These are phyloP conservation scores for Salvia splendens DNA, from an alignment of 257 asterid species.

Conservation along the genomic window DNA sequence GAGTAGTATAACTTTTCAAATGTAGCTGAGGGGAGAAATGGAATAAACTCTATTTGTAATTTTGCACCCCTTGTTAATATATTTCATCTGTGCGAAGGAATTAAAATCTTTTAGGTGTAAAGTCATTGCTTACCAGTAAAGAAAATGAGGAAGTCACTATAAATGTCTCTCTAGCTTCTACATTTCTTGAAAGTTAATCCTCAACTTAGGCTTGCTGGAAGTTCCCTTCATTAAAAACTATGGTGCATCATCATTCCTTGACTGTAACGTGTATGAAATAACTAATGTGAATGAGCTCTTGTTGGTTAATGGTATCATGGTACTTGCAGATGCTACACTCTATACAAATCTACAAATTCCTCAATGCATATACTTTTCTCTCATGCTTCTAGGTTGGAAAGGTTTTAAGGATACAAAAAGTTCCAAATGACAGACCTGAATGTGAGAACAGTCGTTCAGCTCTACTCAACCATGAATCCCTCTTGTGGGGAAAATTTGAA, in stretches of 20 bases:
- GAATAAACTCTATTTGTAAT: neutral
- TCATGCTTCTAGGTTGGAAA: constrained; percentile 66
- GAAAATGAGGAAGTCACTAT: constrained; percentile 17
- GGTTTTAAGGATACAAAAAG: constrained; percentile 77
- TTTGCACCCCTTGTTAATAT: neutral
- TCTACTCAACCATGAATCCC: constrained; percentile 56
- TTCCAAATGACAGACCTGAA: constrained; percentile 52
- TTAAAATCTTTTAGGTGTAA: constrained; percentile 22
- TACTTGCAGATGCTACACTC: constrained; percentile 15
- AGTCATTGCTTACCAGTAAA: constrained; percentile 4
- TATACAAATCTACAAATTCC: constrained; percentile 15
- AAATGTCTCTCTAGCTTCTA: neutral
- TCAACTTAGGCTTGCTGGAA: constrained; percentile 28
- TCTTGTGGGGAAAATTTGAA: constrained; percentile 66
- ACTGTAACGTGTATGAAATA: constrained; percentile 1
- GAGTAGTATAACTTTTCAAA: neutral
- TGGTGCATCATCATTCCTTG: constrained; percentile 13
- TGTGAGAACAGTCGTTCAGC: constrained; percentile 52
- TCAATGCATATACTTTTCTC: constrained; percentile 21
- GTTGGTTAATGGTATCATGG: constrained; percentile 18
- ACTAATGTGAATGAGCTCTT: neutral
- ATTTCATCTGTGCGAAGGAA: neutral
- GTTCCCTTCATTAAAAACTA: neutral
- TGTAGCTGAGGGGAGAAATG: neutral
- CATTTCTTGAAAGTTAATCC: constrained; percentile 13